A percentile compares a stretch with the other conserved stretches of the same genome.
These are phyloP conservation scores for Zancudomyces culisetae DNA, from an alignment of 371 early-diverging fungal genomes.

Conservation along the genomic window DNA sequence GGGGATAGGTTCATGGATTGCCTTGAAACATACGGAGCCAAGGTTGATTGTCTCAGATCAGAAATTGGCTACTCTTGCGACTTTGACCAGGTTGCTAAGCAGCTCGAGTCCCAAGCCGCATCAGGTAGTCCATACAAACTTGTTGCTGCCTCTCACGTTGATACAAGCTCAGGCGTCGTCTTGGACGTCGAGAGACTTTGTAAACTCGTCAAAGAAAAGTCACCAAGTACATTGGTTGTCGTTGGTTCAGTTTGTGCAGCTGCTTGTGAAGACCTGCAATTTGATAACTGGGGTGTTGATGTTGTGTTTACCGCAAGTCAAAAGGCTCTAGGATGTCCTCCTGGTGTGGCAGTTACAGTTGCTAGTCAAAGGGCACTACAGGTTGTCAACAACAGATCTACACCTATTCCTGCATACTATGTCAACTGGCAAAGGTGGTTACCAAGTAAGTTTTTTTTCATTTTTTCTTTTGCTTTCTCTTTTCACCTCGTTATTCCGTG, in stretches of 20 bases:
- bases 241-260: slow-evolving; percentile 94
- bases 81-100: slow-evolving; percentile 26
- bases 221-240: slow-evolving; percentile 74
- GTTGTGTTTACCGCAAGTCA: slow-evolving; percentile 80
- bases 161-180: slow-evolving; percentile 88
- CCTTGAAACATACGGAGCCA: slow-evolving; percentile 71
- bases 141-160: slow-evolving; percentile 85
- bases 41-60: slow-evolving; percentile 51
- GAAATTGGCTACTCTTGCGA: slow-evolving; percentile 39
- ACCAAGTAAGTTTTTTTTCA: slow-evolving; percentile 26
- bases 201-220: slow-evolving; percentile 45
- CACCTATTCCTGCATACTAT: slow-evolving; percentile 51
- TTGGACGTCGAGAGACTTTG: slow-evolving; percentile 61
- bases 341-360: slow-evolving; percentile 67
- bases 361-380: slow-evolving; percentile 51
- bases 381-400: slow-evolving; percentile 46
- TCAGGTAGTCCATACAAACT: slow-evolving; percentile 71
- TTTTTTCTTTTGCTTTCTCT: slow-evolving; percentile 24
- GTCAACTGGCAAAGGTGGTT: slow-evolving; percentile 70
- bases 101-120: slow-evolving; percentile 33
- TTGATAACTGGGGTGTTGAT: slow-evolving; percentile 84
- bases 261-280: slow-evolving; percentile 77
- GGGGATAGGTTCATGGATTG: slow-evolving; percentile 90
- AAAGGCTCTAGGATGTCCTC: slow-evolving; percentile 86
- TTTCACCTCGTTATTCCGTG: neutral